These are phyloP conservation scores for Glycine tomentella DNA, from an alignment of 306 rosid species.

Conservation along the genomic window DNA sequence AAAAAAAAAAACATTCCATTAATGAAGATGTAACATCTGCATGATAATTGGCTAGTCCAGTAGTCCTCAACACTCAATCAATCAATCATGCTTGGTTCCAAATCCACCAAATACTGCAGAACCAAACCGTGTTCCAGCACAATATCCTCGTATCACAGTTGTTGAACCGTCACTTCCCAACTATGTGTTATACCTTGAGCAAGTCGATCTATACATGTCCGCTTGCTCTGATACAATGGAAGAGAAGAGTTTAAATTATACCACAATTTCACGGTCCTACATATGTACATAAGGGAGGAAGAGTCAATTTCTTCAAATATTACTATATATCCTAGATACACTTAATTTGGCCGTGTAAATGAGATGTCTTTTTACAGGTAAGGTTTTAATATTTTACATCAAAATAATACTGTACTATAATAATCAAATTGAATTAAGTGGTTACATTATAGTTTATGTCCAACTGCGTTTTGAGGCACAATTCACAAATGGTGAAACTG, in stretches of 20 bases:
- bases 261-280: background rate
- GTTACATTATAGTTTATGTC: no score
- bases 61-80: background rate
- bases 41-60: background rate
- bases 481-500: no score
- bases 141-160: background rate
- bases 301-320: background rate
- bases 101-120: slow-evolving; percentile 4
- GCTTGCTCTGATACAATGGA: background rate
- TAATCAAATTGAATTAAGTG: no score
- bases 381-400: no score
- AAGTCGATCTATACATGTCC: background rate
- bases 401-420: no score
- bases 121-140: background rate
- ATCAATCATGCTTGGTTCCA: background rate
- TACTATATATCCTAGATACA: no score
- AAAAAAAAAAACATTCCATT: background rate
- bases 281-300: background rate
- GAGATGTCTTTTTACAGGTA: no score
- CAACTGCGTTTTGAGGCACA: no score
- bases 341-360: no score
- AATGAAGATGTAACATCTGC: background rate
- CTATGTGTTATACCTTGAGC: background rate
- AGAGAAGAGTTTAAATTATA: background rate
- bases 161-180: background rate